A percentile compares a stretch with the other conserved stretches of the same genome.
phyloP scores from a whole-genome alignment of 805 yeast genomes.

The Zygoascus tannicola region DNA sequence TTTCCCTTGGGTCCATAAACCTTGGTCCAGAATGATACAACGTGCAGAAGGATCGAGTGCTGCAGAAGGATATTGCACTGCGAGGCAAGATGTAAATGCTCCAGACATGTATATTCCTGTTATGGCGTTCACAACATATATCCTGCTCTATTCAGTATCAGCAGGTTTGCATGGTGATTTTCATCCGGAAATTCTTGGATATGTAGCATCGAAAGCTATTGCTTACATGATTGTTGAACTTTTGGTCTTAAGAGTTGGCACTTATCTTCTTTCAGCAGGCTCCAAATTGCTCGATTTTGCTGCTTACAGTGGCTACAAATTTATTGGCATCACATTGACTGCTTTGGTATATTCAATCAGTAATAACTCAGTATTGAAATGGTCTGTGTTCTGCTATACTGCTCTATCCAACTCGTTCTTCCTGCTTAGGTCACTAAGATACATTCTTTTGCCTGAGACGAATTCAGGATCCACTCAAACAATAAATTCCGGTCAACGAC shows the following conservation, averaged over 20 bases:
- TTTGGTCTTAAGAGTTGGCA: conserved; percentile 63
- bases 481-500: conserved; percentile 58
- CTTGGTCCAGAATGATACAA: conserved; percentile 57
- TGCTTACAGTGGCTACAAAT: conserved; percentile 90
- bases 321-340: conserved; percentile 44
- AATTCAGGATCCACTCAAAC: conserved; percentile 35
- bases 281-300: conserved; percentile 73
- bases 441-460: conserved; percentile 56
- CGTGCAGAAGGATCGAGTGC: conserved; percentile 32
- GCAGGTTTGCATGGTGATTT: conserved; percentile 83
- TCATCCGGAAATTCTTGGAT: conserved; percentile 88
- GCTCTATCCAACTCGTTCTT: conserved; percentile 47
- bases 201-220: conserved; percentile 73
- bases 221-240: conserved; percentile 77
- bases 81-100: conserved; percentile 81
- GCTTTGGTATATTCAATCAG: conserved; percentile 25
- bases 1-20: conserved; percentile 77
- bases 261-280: conserved; percentile 66
- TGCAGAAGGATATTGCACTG: conserved; percentile 52
- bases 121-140: conserved; percentile 86
- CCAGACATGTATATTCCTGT: conserved; percentile 95
- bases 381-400: conserved; percentile 42
- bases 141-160: conserved; percentile 70
- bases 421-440: conserved; percentile 46
- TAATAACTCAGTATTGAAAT: conserved; percentile 34